Evolutionary conservation across 768 basidiomycete genomes (phyloP).

Genomic region (Phaeolepiota aurea): DNA sequence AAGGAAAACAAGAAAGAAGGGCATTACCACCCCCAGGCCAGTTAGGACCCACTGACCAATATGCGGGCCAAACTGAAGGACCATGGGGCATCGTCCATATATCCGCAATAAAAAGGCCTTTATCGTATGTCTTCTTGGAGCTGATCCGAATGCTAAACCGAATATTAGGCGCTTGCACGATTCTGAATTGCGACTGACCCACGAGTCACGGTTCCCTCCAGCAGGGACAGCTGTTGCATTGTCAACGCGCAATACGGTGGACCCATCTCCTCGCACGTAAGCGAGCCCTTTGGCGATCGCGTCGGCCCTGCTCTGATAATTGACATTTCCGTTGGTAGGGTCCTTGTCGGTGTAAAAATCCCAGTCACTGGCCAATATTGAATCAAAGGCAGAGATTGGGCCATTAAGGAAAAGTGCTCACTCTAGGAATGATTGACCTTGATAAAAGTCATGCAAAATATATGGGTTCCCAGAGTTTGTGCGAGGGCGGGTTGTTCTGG

Average conservation of each 20-base stretch:
- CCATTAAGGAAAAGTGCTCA: constrained; percentile 17
- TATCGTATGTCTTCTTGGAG: constrained; percentile 49
- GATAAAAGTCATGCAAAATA: constrained; percentile 24
- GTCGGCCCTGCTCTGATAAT: constrained; percentile 39
- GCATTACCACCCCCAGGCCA: constrained; percentile 39
- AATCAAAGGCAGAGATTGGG: constrained; percentile 1
- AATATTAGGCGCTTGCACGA: no score
- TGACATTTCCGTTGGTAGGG: constrained; percentile 65
- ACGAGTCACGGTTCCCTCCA: constrained; percentile 52
- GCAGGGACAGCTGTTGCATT: constrained; percentile 34
- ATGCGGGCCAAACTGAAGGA: constrained; percentile 57
- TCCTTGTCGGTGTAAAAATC: constrained; percentile 55
- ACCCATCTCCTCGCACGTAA: constrained; percentile 49
- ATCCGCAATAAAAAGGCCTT: constrained; percentile 73
- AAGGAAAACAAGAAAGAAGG: background rate
- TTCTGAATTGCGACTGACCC: constrained; percentile 13
- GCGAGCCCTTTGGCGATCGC: constrained; percentile 50
- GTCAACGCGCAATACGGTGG: constrained; percentile 59
- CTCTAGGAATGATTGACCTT: constrained; percentile 54
- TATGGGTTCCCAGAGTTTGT: constrained; percentile 16
- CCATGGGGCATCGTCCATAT: constrained; percentile 65
- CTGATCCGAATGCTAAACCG: constrained; percentile 66
- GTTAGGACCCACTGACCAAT: constrained; percentile 39
- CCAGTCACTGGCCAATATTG: constrained; percentile 40
- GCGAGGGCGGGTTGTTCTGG: constrained; percentile 11